Conservation (phyloP, 129 eudicot species). For the Flaveria bidentis region DNA sequence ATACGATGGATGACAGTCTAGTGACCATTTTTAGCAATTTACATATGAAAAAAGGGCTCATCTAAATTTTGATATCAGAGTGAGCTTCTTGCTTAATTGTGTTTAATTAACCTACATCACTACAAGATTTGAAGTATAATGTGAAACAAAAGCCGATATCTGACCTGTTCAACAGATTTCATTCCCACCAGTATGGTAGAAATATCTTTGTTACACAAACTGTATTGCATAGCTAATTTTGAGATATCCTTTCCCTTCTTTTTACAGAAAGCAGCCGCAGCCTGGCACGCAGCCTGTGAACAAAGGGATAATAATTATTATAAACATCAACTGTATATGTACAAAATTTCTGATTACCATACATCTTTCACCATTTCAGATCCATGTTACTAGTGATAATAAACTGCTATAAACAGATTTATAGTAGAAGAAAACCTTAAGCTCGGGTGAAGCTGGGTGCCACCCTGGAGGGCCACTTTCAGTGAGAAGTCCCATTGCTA, state of each 20-base stretch:
- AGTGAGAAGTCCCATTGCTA: slow-evolving; percentile 98
- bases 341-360: slow-evolving; percentile 2
- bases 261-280: slow-evolving; percentile 72
- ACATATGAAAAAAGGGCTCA: not conserved
- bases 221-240: slow-evolving; percentile 86
- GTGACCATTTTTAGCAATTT: not conserved
- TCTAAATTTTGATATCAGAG: not conserved
- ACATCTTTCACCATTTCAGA: not conserved
- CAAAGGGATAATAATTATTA: slow-evolving; percentile 9
- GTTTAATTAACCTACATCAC: not conserved
- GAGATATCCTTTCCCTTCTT: slow-evolving; percentile 76
- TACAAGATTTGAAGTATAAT: not conserved
- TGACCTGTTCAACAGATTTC: slow-evolving; percentile 81
- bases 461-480: slow-evolving; percentile 91
- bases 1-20: not conserved
- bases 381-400: slow-evolving; percentile 1
- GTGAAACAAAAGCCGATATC: not conserved
- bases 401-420: not conserved
- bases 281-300: slow-evolving; percentile 73
- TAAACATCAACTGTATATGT: not conserved
- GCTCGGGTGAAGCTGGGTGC: slow-evolving; percentile 94
- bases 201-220: slow-evolving; percentile 74
- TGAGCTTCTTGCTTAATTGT: not conserved
- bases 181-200: slow-evolving; percentile 87
- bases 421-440: slow-evolving; percentile 51